Conservation (phyloP, 441 rosid species). For the Dalechampia spathulata region DNA sequence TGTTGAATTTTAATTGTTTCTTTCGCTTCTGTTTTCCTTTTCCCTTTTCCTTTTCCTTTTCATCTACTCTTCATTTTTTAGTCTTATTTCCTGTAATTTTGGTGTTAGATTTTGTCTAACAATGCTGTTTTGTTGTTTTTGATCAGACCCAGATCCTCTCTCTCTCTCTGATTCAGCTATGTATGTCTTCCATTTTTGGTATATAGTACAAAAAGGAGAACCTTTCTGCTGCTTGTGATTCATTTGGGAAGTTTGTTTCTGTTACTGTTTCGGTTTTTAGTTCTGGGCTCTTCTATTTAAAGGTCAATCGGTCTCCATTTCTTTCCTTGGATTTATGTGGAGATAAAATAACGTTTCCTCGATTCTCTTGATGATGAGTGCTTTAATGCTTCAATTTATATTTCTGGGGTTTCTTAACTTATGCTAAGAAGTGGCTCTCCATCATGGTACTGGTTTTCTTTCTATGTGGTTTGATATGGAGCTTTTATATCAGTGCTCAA, state of each 20-base stretch:
- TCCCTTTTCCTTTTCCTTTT: too few relatives aligned
- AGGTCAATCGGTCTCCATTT: conserved; percentile 16
- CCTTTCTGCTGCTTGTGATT: too few relatives aligned
- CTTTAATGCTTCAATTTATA: conserved; percentile 4
- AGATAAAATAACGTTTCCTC: not conserved
- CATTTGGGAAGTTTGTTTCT: not conserved
- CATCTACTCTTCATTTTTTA: too few relatives aligned
- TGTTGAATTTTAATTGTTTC: too few relatives aligned
- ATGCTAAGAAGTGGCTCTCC: conserved; percentile 1
- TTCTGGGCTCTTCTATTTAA: conserved; percentile 16
- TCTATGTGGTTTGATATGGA: conserved; percentile 15
- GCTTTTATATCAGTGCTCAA: conserved; percentile 1
- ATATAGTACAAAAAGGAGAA: too few relatives aligned
- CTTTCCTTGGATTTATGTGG: not conserved
- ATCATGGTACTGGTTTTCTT: conserved; percentile 1
- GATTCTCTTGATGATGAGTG: conserved; percentile 11
- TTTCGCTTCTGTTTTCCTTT: not conserved
- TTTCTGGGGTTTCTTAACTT: conserved; percentile 18
- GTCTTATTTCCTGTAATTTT: not conserved
- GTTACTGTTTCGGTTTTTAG: conserved; percentile 20
- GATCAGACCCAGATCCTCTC: conserved; percentile 25
- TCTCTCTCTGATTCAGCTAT: conserved; percentile 11
- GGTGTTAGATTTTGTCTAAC: not conserved
- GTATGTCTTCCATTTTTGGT: not conserved
- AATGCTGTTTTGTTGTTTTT: conserved; percentile 15